phyloP scores from a whole-genome alignment of 495 filamentous ascomycete genomes.

The Penicillium coffeae region DNA sequence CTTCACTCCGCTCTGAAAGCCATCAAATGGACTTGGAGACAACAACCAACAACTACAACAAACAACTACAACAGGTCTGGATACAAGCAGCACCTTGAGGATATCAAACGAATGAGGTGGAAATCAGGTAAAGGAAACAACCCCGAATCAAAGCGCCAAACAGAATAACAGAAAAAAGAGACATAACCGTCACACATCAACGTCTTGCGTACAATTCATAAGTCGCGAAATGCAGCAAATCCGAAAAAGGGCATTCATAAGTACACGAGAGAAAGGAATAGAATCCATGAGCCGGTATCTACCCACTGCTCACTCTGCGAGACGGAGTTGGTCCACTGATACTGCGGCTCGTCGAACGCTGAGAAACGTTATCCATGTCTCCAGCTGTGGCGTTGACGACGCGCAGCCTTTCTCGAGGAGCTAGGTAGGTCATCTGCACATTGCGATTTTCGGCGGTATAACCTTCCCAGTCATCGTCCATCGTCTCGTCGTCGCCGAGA shows the following conservation, averaged over 20 bases:
- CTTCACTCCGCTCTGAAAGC: neutral
- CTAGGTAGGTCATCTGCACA: conserved; percentile 93
- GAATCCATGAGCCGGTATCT: neutral
- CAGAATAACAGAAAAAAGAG: conserved; percentile 10
- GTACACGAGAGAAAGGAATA: conserved; percentile 2
- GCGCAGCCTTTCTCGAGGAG: conserved; percentile 76
- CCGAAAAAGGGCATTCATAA: conserved; percentile 5
- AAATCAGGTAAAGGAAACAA: conserved; percentile 4
- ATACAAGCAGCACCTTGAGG: conserved; percentile 1
- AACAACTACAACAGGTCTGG: neutral
- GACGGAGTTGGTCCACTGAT: conserved; percentile 7
- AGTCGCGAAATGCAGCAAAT: neutral
- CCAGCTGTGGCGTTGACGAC: conserved; percentile 68
- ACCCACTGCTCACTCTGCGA: conserved; percentile 14
- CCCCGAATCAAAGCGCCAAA: neutral
- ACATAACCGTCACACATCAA: conserved; percentile 11
- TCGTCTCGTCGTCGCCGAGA: conserved; percentile 20
- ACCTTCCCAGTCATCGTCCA: conserved; percentile 69
- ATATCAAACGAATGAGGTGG: conserved; percentile 13
- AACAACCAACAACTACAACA: neutral
- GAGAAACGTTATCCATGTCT: conserved; percentile 34
- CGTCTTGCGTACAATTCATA: conserved; percentile 12
- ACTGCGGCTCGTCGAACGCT: conserved; percentile 26
- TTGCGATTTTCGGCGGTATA: conserved; percentile 76
- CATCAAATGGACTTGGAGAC: neutral